Evolutionary conservation across 2,329 filamentous ascomycete species (phyloP), one percentile per base, ranked within the genome.

Genomic region (Xylariaceae sp.): DNA sequence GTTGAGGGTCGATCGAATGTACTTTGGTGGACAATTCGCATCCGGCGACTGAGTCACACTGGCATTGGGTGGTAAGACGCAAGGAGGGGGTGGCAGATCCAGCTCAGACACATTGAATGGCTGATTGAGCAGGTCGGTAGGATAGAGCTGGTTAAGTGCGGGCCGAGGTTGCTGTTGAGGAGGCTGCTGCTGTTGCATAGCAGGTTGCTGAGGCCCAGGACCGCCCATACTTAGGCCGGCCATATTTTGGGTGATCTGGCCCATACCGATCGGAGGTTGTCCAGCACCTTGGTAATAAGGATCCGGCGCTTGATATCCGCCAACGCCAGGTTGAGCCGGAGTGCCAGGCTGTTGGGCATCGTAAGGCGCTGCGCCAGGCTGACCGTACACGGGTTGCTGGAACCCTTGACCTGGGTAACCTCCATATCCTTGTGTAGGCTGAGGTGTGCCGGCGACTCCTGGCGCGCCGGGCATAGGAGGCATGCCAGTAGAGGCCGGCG

Each of bases 101-200:
- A 98, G 71, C 71, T 97, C 93, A 37, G 85, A 82, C 54, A 95
- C 89, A 62, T 95, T 91, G 70, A 98, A 95, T 19, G 91, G 90
- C 67, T 95, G 88, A 55, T 85, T 88, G 57, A 95, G 77, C 46
- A 98, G 77, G 62, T 98, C 93, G 33, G 89, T 91, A 15, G 90
- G 87, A 63, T 93, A 91, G 45, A 97, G 79, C 67, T 91, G 88
- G 68, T 96, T 97, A 53, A 95, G 71, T 54, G 69, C 72, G 53
- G 69, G 73, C 53, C 72, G 68, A 38, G 71, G 66, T 44, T 68
- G 66, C 50, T 67, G 65, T 48, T 61, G 66, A 47, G 71, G 73
- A 37, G 72, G 70, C 49, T 76, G 72, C 48, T 72, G 72, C 49
- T 72, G 72, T n/a, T 26, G 22, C 49, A 74, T 63, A 36, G 53